Evolutionary conservation across 2,329 filamentous ascomycete species (phyloP), one percentile per base, ranked within the genome.

Genomic region (Nothomitra cinnamomea): DNA sequence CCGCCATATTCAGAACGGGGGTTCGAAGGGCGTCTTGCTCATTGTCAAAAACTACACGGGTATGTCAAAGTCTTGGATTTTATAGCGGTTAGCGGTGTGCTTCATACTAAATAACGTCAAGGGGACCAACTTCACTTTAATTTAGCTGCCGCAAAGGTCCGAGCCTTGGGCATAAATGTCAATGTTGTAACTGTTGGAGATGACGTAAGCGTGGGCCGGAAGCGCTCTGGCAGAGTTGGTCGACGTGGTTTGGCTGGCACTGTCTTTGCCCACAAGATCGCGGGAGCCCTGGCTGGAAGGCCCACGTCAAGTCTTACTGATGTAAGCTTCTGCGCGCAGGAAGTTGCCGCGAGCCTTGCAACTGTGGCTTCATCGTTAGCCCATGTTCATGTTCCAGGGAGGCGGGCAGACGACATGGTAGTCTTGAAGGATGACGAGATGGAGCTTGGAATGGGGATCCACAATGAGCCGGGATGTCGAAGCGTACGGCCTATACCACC

Each of bases 11-110:
- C 75, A 85, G 19, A 84, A 94, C 2, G 79, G 85, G 56, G 75
- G 76, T 2, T 73, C 77, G 45, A 77, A 79, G 57, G 90, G 89
- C 22, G 84, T 95, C 1, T 67, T 95, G 41, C 84, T 95, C n/a
- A 82, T 89, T 4, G 85, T 94, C 28, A 95, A 94, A 86, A 95
- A 95, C 67, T 94, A 94, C 67, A 94, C 87, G 1, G 85, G 59
- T 24, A 21, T 10, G 50, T 21, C n/a, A n/a, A 12, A 13, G 36
- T 38, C 25, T 42, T 51, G 24, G n/a, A 19, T 3, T 19, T 21
- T 17, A 25, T 42, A 5, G 6, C 19, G 13, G 25, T 25, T 45
- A 5, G n/a, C 36, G 36, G 47, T 52, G 8, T 22, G 53, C n/a
- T 55, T 45, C n/a, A 66, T 60, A 15, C 57, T 13, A 56, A 57